These are phyloP conservation scores for Huntiella abstrusa DNA, from an alignment of 2,329 filamentous ascomycete species.

Conservation along the genomic window DNA sequence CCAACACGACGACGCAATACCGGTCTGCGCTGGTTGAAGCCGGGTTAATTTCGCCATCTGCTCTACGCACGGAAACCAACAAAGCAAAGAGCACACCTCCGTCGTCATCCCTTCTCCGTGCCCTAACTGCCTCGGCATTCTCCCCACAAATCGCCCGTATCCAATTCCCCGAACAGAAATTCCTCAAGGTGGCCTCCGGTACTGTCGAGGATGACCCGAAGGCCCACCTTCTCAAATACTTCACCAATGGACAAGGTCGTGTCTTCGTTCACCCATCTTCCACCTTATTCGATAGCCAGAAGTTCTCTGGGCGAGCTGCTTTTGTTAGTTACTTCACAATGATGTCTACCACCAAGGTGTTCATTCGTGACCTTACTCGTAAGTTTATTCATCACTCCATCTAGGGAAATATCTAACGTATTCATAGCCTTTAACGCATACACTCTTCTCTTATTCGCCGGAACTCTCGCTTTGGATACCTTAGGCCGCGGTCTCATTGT, in stretches of 20 bases:
- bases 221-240: constrained; percentile 82
- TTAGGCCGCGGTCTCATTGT: constrained; percentile 72
- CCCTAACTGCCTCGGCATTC: constrained; percentile 54
- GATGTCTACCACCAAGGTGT: constrained; percentile 82
- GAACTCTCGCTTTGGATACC: constrained; percentile 69
- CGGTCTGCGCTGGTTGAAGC: constrained; percentile 70
- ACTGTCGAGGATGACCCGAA: constrained; percentile 88
- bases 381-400: constrained; percentile 20
- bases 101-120: constrained; percentile 37
- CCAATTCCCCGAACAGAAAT: constrained; percentile 90
- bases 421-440: constrained; percentile 65
- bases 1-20: constrained; percentile 71
- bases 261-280: constrained; percentile 89
- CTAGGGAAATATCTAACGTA: neutral
- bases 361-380: constrained; percentile 80
- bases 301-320: constrained; percentile 52
- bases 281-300: constrained; percentile 66
- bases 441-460: constrained; percentile 72
- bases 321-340: constrained; percentile 86
- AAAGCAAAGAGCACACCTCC: constrained; percentile 16
- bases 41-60: constrained; percentile 43
- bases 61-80: neutral
- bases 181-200: constrained; percentile 67
- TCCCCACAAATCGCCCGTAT: constrained; percentile 81
- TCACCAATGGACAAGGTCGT: constrained; percentile 63